phyloP scores from a whole-genome alignment of 495 filamentous ascomycete genomes.

The Xylaria acuta region DNA sequence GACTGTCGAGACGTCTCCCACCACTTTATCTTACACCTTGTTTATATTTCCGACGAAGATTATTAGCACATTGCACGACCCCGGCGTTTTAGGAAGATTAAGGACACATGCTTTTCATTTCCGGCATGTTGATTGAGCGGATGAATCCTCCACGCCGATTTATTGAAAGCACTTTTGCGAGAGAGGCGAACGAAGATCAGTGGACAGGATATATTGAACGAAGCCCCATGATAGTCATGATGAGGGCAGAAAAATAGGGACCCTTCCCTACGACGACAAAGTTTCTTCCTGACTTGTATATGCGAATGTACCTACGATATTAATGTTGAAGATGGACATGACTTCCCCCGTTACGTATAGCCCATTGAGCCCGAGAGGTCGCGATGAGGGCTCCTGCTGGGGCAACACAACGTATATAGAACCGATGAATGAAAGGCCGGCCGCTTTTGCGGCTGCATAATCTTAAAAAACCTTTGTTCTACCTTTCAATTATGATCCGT shows the following conservation, averaged over 20 bases:
- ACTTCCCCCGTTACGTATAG: slow-evolving; percentile 4
- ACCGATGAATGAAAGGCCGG: not conserved
- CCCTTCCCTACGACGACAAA: not conserved
- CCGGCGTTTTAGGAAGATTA: slow-evolving; percentile 18
- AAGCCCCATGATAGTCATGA: slow-evolving; percentile 8
- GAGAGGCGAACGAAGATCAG: not conserved
- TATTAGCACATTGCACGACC: slow-evolving; percentile 26
- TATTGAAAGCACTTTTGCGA: not conserved
- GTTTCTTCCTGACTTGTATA: slow-evolving; percentile 25
- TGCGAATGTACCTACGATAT: slow-evolving; percentile 33
- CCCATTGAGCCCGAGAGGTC: not conserved
- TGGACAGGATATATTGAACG: not conserved
- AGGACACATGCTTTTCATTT: not conserved
- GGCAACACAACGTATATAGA: slow-evolving; percentile 8
- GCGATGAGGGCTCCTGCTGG: not conserved
- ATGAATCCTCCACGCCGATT: not conserved
- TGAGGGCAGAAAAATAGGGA: slow-evolving; percentile 18
- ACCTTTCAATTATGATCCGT: not conserved
- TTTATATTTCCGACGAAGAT: slow-evolving; percentile 27
- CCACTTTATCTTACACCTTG: slow-evolving; percentile 22
- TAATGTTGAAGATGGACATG: slow-evolving; percentile 22
- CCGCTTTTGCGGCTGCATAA: not conserved
- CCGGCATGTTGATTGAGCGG: slow-evolving; percentile 16
- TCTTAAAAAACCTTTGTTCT: not conserved
- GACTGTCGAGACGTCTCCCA: not conserved